phyloP scores from a whole-genome alignment of 2,329 filamentous ascomycete species.

The Sarocladium kiliense region DNA sequence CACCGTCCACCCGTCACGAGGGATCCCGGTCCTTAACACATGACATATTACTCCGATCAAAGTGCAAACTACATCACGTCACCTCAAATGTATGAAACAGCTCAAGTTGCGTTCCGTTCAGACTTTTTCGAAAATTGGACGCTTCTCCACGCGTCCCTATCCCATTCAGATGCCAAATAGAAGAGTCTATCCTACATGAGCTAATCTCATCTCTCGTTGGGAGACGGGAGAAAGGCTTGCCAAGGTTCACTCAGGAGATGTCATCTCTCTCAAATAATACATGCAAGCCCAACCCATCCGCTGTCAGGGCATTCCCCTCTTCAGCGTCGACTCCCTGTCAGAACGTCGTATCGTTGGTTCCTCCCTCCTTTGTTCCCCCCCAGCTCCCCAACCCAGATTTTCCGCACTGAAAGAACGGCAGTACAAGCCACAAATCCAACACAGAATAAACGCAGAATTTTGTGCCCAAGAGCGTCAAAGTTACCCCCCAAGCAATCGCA shows the following conservation, averaged over 20 bases:
- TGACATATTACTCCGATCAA: too few relatives aligned
- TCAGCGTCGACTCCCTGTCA: not conserved
- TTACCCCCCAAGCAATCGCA: not conserved
- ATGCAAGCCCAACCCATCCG: not conserved
- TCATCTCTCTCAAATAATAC: not conserved
- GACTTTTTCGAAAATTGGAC: too few relatives aligned
- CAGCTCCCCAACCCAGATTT: not conserved
- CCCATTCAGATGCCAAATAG: not conserved
- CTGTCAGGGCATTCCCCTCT: constrained; percentile 2
- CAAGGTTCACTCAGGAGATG: not conserved
- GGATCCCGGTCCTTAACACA: too few relatives aligned
- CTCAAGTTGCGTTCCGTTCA: too few relatives aligned
- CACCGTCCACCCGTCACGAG: too few relatives aligned
- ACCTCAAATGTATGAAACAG: too few relatives aligned
- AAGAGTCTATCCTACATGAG: not conserved
- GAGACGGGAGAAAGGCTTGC: not conserved
- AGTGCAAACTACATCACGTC: too few relatives aligned
- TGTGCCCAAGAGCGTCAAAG: not conserved
- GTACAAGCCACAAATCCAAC: not conserved
- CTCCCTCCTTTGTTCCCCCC: not conserved
- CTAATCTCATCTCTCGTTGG: not conserved
- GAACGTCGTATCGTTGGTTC: not conserved
- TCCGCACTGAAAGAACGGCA: not conserved
- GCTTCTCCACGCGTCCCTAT: not conserved
- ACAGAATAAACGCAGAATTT: not conserved